Evolutionary conservation across 495 filamentous ascomycete genomes (phyloP).

Genomic region (Staphylotrichum tortipilum): DNA sequence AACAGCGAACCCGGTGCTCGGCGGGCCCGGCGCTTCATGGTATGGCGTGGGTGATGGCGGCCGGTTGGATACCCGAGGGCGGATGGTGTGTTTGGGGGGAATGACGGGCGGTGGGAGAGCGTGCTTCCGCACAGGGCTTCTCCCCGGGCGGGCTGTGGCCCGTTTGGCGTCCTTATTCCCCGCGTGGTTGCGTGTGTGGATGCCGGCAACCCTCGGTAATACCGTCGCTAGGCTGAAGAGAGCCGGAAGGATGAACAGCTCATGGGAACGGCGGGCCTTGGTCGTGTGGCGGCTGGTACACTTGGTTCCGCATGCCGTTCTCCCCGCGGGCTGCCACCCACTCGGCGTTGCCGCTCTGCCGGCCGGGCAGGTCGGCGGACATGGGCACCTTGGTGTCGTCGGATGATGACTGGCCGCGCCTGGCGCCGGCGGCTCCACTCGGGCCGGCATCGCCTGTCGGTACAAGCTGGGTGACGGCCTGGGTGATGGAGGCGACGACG

Average conservation of each 20-base stretch:
- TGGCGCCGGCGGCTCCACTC: conserved; percentile 13
- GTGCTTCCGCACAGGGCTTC: too few species aligned
- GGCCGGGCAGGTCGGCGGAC: conserved; percentile 41
- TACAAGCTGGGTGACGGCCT: conserved; percentile 41
- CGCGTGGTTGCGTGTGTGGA: too few species aligned
- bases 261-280: conserved; percentile 23
- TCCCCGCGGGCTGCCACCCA: conserved; percentile 56
- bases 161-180: too few species aligned
- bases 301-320: conserved; percentile 35
- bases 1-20: conserved; percentile 9
- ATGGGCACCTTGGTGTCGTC: conserved; percentile 43
- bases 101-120: too few species aligned
- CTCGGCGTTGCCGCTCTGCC: conserved; percentile 54
- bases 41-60: too few species aligned
- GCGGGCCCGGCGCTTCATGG: background rate
- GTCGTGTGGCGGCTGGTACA: conserved; percentile 28
- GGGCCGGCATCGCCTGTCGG: conserved; percentile 20
- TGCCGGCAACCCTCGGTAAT: too few species aligned
- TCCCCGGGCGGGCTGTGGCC: too few species aligned
- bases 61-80: too few species aligned
- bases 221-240: background rate
- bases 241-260: background rate
- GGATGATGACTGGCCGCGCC: conserved; percentile 11
- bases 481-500: conserved; percentile 63
- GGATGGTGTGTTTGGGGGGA: too few species aligned